Conservation (phyloP, 306 rosid genomes). For the Hippophae tibetana region DNA sequence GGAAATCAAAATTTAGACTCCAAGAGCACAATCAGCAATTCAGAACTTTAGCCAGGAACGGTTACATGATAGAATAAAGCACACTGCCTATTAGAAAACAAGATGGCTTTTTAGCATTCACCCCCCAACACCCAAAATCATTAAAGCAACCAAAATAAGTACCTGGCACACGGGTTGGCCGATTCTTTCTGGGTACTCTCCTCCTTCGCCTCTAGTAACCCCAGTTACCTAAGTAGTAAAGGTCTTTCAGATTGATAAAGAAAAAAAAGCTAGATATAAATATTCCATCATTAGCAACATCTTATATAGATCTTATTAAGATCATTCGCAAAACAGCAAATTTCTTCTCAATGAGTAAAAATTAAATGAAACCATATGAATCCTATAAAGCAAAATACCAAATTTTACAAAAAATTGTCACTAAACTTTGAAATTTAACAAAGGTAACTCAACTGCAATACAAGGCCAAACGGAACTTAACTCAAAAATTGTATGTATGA, state of each 20-base stretch:
- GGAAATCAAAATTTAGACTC: slow-evolving; percentile 9
- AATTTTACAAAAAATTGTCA: slow-evolving; percentile 13
- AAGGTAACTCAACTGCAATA: slow-evolving; percentile 5
- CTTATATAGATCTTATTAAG: slow-evolving; percentile 23
- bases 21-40: slow-evolving; percentile 8
- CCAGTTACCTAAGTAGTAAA: slow-evolving; percentile 59
- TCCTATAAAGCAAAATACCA: slow-evolving; percentile 9
- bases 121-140: slow-evolving; percentile 13
- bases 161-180: slow-evolving; percentile 98
- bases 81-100: neutral
- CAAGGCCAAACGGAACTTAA: slow-evolving; percentile 30
- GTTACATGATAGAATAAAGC: slow-evolving; percentile 1
- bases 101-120: slow-evolving; percentile 4
- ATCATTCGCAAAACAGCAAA: neutral
- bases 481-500: slow-evolving; percentile 7
- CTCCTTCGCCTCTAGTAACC: slow-evolving; percentile 57
- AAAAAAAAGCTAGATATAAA: neutral
- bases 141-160: slow-evolving; percentile 22
- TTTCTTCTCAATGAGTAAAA: slow-evolving; percentile 10
- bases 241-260: slow-evolving; percentile 21
- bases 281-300: slow-evolving; percentile 15
- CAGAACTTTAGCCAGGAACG: slow-evolving; percentile 10
- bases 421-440: slow-evolving; percentile 9
- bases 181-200: slow-evolving; percentile 71
- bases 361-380: slow-evolving; percentile 11